Evolutionary conservation across 768 basidiomycete species (phyloP), one percentile per base, ranked within the genome.

Genomic region (Heimioporus sp.): DNA sequence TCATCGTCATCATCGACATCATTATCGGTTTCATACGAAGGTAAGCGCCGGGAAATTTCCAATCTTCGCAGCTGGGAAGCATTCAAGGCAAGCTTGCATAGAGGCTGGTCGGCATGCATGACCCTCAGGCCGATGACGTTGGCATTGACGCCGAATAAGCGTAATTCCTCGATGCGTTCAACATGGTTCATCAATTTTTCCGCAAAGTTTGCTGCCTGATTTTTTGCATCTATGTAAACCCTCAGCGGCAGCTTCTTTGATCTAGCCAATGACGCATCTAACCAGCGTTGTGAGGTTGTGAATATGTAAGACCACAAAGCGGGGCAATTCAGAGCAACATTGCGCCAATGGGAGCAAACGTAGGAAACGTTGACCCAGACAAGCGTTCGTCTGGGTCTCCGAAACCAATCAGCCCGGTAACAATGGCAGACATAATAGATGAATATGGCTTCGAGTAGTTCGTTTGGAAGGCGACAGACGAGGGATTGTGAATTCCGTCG

Each of bases 281-380:
- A n/a, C 37, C 37, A 38, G 15, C 10, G 16, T 6, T 5, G 37
- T n/a, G 37, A 38, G 16, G 9, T 16, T 6, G 15, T 38, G 37
- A 35, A 35, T 12, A 35, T 35, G 37, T 38, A 38, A 17, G 37
- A 38, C 37, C 37, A 38, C 9, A 38, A 16, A 38, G 16, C 9
- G 15, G 37, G 77, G 47, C 65, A 73, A 35, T 60, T 65, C 5
- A 79, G 53, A 12, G 77, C 76, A 1, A 77, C 69, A 0, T 66
- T 43, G n/a, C 79, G 73, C 76, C 76, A 79, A 42, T 71, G 68
- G 12, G 38, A 13, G 15, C 41, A 49, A 35, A 61, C 55, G 28
- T 56, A 43, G 1, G 60, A 57, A 10, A 65, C 47, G 5, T 35
- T 40, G 34, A 56, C 35, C 47, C 43, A 55, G 16, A 7, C 15